Evolutionary conservation across 495 filamentous ascomycete genomes (phyloP), one percentile per base, ranked within the genome.

Genomic region (Pseudomonodictys pantanalensis): DNA sequence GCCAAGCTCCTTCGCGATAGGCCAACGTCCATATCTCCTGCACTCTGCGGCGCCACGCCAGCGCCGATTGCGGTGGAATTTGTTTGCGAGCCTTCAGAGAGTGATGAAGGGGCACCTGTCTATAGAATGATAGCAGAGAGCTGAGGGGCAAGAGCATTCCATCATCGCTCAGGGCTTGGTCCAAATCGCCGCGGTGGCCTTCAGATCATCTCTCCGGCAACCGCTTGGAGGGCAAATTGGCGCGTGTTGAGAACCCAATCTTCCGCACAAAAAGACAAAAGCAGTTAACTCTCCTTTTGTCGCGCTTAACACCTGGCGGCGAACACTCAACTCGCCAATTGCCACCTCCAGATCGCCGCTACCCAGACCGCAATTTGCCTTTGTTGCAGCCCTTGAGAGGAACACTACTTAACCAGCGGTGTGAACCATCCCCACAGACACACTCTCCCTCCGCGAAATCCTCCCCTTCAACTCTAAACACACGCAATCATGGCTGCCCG

Each of bases 401-500:
- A 32, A 12, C 33, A 48, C 58, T 62, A 54, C 58, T 58, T 63
- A 58, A 62, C 59, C 52, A 58, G 54, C 62, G 52, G 62, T 65
- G 60, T 58, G 25, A 29, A 38, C 52, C 33, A 12, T 22, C 47
- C 17, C 45, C 46, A 23, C 56, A 22, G 20, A 41, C 26, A 25
- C 60, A 23, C 11, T 17, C 24, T 38, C 38, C 18, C 46, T 23
- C 42, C 18, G 24, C 42, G 28, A 29, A 32, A 8, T 25, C 52
- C 23, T 29, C 22, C 18, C 44, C 28, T 17, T 38, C 35, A 28
- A 11, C 47, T 41, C 41, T 33, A 22, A 51, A 47, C 60, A n/a
- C 46, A 46, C 52, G 41, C 59, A 60, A 69, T 32, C 67, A 97
- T 96, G 93, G 84, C 89, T 69, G 69, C 89, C 64, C 89, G 90